These are phyloP conservation scores for grape (Vitis vinifera) DNA, from an alignment of 164 flowering plant genomes.

Conservation along the genomic window DNA sequence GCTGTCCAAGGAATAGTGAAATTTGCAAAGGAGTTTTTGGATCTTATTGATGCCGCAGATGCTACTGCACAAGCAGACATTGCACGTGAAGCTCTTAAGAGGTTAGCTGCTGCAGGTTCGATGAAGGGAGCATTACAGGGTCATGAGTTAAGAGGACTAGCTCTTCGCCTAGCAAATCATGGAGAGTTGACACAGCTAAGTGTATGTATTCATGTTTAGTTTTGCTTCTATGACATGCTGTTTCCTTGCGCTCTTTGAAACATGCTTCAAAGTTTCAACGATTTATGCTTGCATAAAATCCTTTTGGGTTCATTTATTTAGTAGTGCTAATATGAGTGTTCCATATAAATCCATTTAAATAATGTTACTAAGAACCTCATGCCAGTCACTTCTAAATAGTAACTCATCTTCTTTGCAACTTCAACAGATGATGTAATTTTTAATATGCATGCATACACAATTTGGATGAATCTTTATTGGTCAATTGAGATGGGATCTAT, in stretches of 20 bases:
- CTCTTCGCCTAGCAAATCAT: constrained; percentile 94
- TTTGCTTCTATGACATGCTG: neutral
- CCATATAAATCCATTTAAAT: too few relatives aligned
- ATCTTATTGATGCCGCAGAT: constrained; percentile 98
- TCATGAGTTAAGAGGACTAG: constrained; percentile 81
- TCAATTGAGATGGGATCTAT: too few relatives aligned
- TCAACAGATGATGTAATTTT: too few relatives aligned
- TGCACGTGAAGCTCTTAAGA: constrained; percentile 95
- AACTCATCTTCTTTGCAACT: too few relatives aligned
- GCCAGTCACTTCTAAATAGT: too few relatives aligned
- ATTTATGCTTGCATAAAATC: neutral
- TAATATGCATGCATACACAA: too few relatives aligned
- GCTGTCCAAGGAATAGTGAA: constrained; percentile 95
- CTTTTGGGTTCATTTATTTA: neutral
- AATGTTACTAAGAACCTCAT: too few relatives aligned
- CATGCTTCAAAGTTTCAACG: neutral
- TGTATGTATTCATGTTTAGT: constrained; percentile 48
- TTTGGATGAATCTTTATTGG: too few relatives aligned
- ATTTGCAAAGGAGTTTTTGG: constrained; percentile 85
- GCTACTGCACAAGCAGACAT: constrained; percentile 95
- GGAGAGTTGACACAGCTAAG: constrained; percentile 90
- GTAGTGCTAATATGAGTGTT: neutral
- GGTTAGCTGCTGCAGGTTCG: constrained; percentile 93
- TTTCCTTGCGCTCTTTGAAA: constrained; percentile 4
- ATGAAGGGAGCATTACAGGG: constrained; percentile 89